Base-by-base conservation (phyloP, 345 rosid genomes). In the Populus euphratica region DNA sequence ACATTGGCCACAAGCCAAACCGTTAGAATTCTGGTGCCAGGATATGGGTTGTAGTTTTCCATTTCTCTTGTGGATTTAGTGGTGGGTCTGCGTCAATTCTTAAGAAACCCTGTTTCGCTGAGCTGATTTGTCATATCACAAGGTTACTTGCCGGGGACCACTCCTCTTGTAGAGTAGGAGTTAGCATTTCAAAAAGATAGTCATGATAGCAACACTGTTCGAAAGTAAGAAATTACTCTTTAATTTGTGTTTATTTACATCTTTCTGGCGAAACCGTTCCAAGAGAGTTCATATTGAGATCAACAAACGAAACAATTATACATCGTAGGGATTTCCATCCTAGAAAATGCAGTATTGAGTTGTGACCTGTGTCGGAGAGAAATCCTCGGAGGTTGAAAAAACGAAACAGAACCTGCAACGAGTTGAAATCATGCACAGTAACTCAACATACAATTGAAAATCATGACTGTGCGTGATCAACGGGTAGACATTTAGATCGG, bases 401-500 rank as follows among this genome's bases (percentile, higher is more conserved):
- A 27, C 35, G 4, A 27, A 27, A 23, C 1, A 62, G 11, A 12
- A 25, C 35, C 61, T 2, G 61, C 25, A 8, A 54, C 11, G 63
- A 59, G 27, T 10, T 59, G 64, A 23, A 59, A 23, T 23, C 25
- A 3, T 8, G 25, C 16, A 8, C 61, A 54, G 21, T 21, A 20
- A 21, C 61, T 20, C 23, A 2, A 8, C 61, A 59, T 59, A 3
- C 29, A 3, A 25, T n/a, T 59, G 27, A 59, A 25, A 59, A 59
- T 59, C 63, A 35, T 81, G 66, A 72, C 64, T 78, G 79, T 17
- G 76, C 78, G 29, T 77, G 81, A 70, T 88, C 81, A 21, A 90
- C 88, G 70, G 90, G 79, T 54, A 82, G 74, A 36, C 89, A 85
- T 83, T 87, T 86, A 44, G 89, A 79, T 33, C 79, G 90, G 69